A percentile compares a stretch with the other conserved stretches of the same genome.
phyloP scores from a whole-genome alignment of 2,329 filamentous ascomycete species.

The Fusarium tjaetaba region DNA sequence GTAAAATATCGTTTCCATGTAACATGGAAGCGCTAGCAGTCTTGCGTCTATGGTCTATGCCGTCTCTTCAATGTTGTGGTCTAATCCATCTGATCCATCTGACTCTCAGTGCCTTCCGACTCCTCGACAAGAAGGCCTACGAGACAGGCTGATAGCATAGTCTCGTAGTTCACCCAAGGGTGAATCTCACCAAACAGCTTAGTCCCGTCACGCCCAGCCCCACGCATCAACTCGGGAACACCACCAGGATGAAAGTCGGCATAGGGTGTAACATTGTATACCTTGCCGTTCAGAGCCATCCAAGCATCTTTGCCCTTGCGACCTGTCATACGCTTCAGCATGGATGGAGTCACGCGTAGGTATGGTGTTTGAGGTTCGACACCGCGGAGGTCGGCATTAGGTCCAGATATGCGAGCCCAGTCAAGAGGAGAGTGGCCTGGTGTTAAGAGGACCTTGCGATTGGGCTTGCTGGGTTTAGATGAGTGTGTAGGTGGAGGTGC shows the following conservation, averaged over 20 bases:
- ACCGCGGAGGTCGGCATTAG: conserved; percentile 73
- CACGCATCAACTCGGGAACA: conserved; percentile 74
- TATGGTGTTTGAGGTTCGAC: conserved; percentile 62
- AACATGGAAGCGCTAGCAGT: not conserved
- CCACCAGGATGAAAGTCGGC: conserved; percentile 91
- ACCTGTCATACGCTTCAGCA: conserved; percentile 82
- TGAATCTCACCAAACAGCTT: conserved; percentile 73
- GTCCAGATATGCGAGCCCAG: conserved; percentile 83
- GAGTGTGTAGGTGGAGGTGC: conserved; percentile 66
- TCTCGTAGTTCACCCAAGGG: conserved; percentile 78
- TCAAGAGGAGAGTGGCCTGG: conserved; percentile 95
- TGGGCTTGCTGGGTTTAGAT: conserved; percentile 63
- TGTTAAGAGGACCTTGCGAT: conserved; percentile 79
- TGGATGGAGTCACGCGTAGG: conserved; percentile 82
- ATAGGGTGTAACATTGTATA: conserved; percentile 95
- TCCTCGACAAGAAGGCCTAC: conserved; percentile 72
- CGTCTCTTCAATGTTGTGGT: not conserved
- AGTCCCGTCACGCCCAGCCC: conserved; percentile 70
- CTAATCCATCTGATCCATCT: conserved; percentile 72
- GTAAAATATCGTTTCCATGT: not conserved
- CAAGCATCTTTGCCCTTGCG: conserved; percentile 88
- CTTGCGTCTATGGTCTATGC: not conserved
- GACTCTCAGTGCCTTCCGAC: conserved; percentile 51
- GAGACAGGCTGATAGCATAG: conserved; percentile 72
- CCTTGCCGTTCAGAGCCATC: conserved; percentile 87